phyloP scores from a whole-genome alignment of 2,329 filamentous ascomycete species.

The Parastagonospora nodorum region DNA sequence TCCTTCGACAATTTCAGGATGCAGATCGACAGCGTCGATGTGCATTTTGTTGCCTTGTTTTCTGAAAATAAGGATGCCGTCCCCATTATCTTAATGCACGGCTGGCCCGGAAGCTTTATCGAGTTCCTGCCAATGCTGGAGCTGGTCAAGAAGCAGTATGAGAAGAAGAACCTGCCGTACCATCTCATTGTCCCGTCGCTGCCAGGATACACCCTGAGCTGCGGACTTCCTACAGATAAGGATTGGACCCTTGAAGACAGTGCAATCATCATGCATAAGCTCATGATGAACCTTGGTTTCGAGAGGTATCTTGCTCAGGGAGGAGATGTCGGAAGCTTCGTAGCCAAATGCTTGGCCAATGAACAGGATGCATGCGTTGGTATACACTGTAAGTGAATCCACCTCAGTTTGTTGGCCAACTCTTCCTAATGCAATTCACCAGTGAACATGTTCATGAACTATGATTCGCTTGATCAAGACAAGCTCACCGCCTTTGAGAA shows the following conservation, averaged over 20 bases:
- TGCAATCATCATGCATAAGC: slow-evolving; percentile 54
- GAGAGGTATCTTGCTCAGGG: slow-evolving; percentile 62
- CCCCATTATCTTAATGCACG: slow-evolving; percentile 61
- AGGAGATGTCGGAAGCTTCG: slow-evolving; percentile 60
- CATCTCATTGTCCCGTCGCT: slow-evolving; percentile 63
- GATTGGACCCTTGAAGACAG: slow-evolving; percentile 51
- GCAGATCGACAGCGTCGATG: slow-evolving; percentile 49
- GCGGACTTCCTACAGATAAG: slow-evolving; percentile 51
- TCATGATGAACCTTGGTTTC: slow-evolving; percentile 63
- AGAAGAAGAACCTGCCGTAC: slow-evolving; percentile 58
- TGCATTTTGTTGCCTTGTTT: slow-evolving; percentile 63
- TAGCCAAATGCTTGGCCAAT: slow-evolving; percentile 49
- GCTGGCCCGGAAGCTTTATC: slow-evolving; percentile 61
- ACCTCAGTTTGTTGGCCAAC: neutral
- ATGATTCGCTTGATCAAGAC: slow-evolving; percentile 17
- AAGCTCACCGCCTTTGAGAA: slow-evolving; percentile 24
- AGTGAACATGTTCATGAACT: slow-evolving; percentile 34
- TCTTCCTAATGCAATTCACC: neutral
- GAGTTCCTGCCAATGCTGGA: slow-evolving; percentile 62
- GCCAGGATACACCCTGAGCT: slow-evolving; percentile 61
- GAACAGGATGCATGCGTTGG: slow-evolving; percentile 56
- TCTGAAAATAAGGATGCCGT: slow-evolving; percentile 58
- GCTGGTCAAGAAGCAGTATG: slow-evolving; percentile 55
- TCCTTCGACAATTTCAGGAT: slow-evolving; percentile 59
- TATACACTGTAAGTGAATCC: slow-evolving; percentile 29